Evolutionary conservation across 352 stramenopile species (phyloP).

Genomic region (Phytophthora aleatoria): DNA sequence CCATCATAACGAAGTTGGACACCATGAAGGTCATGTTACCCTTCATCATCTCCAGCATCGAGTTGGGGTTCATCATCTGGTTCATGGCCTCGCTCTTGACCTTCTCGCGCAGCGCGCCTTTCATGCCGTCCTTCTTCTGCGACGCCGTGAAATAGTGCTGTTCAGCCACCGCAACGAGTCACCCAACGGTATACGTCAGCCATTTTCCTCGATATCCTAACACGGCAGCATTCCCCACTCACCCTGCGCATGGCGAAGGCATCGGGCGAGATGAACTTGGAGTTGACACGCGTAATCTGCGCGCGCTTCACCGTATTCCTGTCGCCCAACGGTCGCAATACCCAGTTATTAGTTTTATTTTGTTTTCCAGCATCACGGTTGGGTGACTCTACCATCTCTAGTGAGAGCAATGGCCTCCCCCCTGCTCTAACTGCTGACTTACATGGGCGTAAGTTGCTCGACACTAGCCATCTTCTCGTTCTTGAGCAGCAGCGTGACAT

Average conservation of each 20-base stretch:
- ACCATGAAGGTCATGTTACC: slow-evolving; percentile 99
- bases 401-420: not conserved
- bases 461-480: slow-evolving; percentile 80
- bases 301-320: slow-evolving; percentile 89
- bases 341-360: not conserved
- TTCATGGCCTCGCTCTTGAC: slow-evolving; percentile 91
- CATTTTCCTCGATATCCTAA: not conserved
- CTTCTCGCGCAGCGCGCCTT: slow-evolving; percentile 86
- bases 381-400: not conserved
- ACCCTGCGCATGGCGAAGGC: slow-evolving; percentile 92
- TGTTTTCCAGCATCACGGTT: not conserved
- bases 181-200: not conserved
- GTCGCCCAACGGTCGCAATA: slow-evolving; percentile 4
- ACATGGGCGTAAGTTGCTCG: slow-evolving; percentile 83
- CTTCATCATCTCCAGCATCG: slow-evolving; percentile 99
- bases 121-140: slow-evolving; percentile 88
- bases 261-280: slow-evolving; percentile 84
- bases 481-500: slow-evolving; percentile 85
- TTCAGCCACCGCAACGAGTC: not conserved
- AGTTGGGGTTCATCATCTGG: slow-evolving; percentile 96
- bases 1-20: slow-evolving; percentile 99
- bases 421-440: slow-evolving; percentile 12
- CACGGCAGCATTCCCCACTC: slow-evolving; percentile 4
- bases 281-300: slow-evolving; percentile 87
- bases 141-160: slow-evolving; percentile 89